These are phyloP conservation scores for Pythium grandisporangium DNA, from an alignment of 352 stramenopile genomes.

Conservation along the genomic window DNA sequence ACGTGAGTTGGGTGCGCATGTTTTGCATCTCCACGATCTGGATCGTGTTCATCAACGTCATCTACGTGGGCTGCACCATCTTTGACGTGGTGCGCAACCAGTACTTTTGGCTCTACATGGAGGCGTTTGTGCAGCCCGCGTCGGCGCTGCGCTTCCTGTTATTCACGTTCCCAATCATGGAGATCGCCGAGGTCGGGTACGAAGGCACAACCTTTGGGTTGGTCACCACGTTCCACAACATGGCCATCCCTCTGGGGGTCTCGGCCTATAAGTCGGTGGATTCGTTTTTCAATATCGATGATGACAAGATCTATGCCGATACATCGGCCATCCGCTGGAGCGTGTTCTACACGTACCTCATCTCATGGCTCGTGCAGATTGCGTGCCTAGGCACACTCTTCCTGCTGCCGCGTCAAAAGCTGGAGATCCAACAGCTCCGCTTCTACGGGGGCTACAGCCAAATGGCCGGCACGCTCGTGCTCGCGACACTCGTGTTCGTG, in stretches of 20 bases:
- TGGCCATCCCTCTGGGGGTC: constrained; percentile 34
- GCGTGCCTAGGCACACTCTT: constrained; percentile 28
- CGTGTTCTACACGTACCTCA: constrained; percentile 37
- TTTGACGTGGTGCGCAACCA: constrained; percentile 37
- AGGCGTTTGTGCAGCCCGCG: constrained; percentile 28
- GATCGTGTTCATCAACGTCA: constrained; percentile 39
- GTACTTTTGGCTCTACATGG: constrained; percentile 51
- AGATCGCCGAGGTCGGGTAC: constrained; percentile 41
- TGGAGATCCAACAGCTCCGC: constrained; percentile 54
- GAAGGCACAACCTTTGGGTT: constrained; percentile 56
- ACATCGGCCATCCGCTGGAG: constrained; percentile 21
- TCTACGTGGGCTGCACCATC: constrained; percentile 33
- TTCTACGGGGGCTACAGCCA: constrained; percentile 52
- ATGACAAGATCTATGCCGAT: constrained; percentile 19
- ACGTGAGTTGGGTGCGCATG: constrained; percentile 34
- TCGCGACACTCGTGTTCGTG: constrained; percentile 18
- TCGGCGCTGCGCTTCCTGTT: constrained; percentile 38
- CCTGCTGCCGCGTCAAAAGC: constrained; percentile 41
- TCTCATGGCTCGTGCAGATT: constrained; percentile 37
- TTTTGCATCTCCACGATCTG: constrained; percentile 44
- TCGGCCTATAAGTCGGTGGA: constrained; percentile 31
- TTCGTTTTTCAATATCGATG: constrained; percentile 23
- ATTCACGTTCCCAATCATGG: constrained; percentile 39
- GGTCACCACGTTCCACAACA: constrained; percentile 52
- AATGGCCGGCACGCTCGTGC: constrained; percentile 26